phyloP scores from a whole-genome alignment of 495 filamentous ascomycete species.

The Aspergillus sclerotiicarbonarius region DNA sequence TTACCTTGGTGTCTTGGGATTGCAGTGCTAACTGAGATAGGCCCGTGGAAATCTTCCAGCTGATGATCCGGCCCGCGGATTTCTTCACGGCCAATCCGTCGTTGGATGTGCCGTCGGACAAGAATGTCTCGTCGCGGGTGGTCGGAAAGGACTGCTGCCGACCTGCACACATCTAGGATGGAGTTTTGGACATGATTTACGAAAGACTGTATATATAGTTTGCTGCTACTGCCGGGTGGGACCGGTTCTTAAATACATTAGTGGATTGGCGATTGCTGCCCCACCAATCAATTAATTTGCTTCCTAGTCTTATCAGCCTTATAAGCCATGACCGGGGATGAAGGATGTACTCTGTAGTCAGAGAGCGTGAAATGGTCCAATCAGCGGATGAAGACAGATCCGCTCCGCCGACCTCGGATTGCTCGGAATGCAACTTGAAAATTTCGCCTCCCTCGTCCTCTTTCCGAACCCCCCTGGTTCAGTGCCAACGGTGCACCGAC shows the following conservation, averaged over 20 bases:
- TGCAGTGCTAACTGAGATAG: constrained; percentile 28
- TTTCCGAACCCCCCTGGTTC: not conserved
- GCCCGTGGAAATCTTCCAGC: constrained; percentile 58
- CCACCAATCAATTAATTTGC: not conserved
- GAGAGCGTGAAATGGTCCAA: too few relatives aligned
- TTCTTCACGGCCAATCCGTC: constrained; percentile 77
- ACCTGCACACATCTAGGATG: constrained; percentile 32
- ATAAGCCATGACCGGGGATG: too few relatives aligned
- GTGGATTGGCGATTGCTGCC: not conserved
- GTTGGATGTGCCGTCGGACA: constrained; percentile 63
- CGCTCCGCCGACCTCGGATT: not conserved
- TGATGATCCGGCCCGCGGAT: constrained; percentile 67
- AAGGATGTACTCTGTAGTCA: too few relatives aligned
- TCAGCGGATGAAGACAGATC: not conserved
- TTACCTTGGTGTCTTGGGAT: too few relatives aligned
- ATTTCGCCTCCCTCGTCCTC: not conserved
- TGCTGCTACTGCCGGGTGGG: not conserved
- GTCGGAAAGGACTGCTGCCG: constrained; percentile 33
- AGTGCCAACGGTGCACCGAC: not conserved
- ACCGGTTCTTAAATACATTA: not conserved
- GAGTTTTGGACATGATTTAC: constrained; percentile 8
- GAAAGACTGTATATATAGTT: constrained; percentile 11
- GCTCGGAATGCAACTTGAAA: not conserved
- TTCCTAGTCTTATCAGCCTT: not conserved
- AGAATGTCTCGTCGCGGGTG: constrained; percentile 53